Evolutionary conservation across 345 rosid species (phyloP).

Genomic region (Abelmoschus esculentus): DNA sequence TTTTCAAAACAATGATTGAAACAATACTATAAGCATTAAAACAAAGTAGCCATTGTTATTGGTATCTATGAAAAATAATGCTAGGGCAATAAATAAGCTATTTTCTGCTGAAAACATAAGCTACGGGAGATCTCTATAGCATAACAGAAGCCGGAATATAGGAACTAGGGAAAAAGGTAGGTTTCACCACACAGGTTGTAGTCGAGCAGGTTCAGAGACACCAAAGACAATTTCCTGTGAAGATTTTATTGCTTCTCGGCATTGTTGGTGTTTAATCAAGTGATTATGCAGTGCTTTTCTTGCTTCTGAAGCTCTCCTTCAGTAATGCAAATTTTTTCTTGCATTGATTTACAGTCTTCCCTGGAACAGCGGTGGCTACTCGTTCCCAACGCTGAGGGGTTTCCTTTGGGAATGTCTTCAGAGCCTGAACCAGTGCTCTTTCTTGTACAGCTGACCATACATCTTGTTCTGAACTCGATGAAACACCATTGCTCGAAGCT

Average conservation of each 20-base stretch:
- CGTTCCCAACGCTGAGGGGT: slow-evolving; percentile 92
- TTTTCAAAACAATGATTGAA: too few relatives aligned
- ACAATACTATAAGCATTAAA: too few relatives aligned
- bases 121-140: background rate
- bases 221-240: background rate
- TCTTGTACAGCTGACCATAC: slow-evolving; percentile 94
- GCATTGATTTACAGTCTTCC: slow-evolving; percentile 86
- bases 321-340: slow-evolving; percentile 78
- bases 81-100: background rate
- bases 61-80: background rate
- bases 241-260: background rate
- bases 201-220: background rate
- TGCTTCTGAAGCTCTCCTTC: slow-evolving; percentile 55
- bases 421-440: slow-evolving; percentile 85
- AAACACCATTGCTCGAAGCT: slow-evolving; percentile 30
- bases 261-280: background rate
- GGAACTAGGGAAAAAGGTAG: background rate
- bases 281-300: slow-evolving; percentile 19
- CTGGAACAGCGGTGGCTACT: slow-evolving; percentile 94
- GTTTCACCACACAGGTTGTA: background rate
- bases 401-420: slow-evolving; percentile 94
- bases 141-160: background rate
- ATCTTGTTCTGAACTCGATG: slow-evolving; percentile 65
- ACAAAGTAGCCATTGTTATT: background rate
- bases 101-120: background rate